Percentiles rank a stretch among this genome's conserved stretches.
Evolutionary conservation across 345 rosid species (phyloP).

Genomic region (Turnera subulata): DNA sequence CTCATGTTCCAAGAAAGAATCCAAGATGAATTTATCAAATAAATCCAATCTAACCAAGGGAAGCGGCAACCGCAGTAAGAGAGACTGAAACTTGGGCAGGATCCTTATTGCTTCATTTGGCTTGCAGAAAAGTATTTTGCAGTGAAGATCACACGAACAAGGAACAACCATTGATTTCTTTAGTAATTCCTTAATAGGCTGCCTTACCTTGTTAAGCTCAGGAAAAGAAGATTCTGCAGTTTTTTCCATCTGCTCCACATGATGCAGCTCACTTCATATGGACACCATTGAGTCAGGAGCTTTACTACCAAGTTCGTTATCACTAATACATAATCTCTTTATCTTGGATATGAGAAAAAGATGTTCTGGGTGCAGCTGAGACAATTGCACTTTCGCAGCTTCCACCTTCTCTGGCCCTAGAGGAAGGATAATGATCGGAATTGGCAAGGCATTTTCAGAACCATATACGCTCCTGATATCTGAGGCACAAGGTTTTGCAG

Average conservation of each 20-base stretch:
- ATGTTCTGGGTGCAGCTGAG: slow-evolving; percentile 13
- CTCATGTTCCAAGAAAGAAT: background rate
- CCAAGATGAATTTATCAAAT: too few species aligned
- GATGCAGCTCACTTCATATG: slow-evolving; percentile 6
- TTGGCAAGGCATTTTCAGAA: background rate
- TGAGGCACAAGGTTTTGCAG: background rate
- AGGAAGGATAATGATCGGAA: slow-evolving; percentile 8
- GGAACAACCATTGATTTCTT: background rate
- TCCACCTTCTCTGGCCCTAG: slow-evolving; percentile 14
- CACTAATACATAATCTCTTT: slow-evolving; percentile 3
- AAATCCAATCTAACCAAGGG: background rate
- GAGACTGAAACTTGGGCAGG: background rate
- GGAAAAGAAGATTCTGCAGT: background rate
- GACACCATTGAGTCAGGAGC: background rate
- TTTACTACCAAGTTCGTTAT: background rate
- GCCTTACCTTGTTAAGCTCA: too few species aligned
- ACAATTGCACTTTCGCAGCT: slow-evolving; percentile 10
- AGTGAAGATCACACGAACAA: background rate
- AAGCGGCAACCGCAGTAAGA: background rate
- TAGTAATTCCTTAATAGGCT: too few species aligned
- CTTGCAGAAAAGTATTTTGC: too few species aligned
- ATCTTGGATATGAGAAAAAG: slow-evolving; percentile 17
- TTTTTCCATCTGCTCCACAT: background rate
- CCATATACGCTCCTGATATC: too few species aligned
- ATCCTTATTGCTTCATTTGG: too few species aligned